A percentile compares a stretch with the other conserved stretches of the same genome.
Evolutionary conservation across 2,329 filamentous ascomycete genomes (phyloP).

Genomic region (Fusarium mundagurra): DNA sequence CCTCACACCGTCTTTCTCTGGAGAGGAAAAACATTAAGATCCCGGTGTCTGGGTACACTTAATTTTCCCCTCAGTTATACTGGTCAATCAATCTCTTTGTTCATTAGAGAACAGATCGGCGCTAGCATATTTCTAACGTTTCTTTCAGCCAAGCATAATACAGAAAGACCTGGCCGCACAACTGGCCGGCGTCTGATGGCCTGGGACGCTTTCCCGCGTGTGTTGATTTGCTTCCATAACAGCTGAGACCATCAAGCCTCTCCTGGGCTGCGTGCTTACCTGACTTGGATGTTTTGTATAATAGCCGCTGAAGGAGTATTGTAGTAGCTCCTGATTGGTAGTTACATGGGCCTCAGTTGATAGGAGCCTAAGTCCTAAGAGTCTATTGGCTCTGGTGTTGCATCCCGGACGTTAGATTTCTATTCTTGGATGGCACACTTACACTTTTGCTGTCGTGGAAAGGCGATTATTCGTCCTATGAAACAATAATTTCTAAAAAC

Average conservation of each 20-base stretch:
- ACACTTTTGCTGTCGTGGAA: neutral
- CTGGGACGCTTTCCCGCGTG: neutral
- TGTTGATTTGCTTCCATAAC: conserved; percentile 10
- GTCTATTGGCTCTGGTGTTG: neutral
- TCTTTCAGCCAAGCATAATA: neutral
- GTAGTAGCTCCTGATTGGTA: conserved; percentile 1
- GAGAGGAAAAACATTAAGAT: neutral
- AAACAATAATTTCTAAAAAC: neutral
- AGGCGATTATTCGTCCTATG: conserved; percentile 23
- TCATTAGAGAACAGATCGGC: neutral
- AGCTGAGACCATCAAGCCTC: neutral
- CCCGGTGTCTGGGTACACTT: neutral
- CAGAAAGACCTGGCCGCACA: conserved; percentile 18
- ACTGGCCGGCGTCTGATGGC: conserved; percentile 29
- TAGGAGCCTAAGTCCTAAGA: neutral
- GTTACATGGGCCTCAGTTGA: neutral
- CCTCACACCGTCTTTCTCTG: neutral
- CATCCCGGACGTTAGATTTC: neutral
- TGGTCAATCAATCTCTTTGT: neutral
- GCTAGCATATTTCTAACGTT: neutral
- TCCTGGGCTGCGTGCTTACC: neutral
- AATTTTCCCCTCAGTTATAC: neutral
- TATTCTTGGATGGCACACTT: conserved; percentile 7
- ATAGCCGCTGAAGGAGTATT: conserved; percentile 2
- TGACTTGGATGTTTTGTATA: neutral